A percentile compares a stretch with the other conserved stretches of the same genome.
Evolutionary conservation across 2,329 filamentous ascomycete species (phyloP).

Genomic region (Sporothrix brasiliensis): DNA sequence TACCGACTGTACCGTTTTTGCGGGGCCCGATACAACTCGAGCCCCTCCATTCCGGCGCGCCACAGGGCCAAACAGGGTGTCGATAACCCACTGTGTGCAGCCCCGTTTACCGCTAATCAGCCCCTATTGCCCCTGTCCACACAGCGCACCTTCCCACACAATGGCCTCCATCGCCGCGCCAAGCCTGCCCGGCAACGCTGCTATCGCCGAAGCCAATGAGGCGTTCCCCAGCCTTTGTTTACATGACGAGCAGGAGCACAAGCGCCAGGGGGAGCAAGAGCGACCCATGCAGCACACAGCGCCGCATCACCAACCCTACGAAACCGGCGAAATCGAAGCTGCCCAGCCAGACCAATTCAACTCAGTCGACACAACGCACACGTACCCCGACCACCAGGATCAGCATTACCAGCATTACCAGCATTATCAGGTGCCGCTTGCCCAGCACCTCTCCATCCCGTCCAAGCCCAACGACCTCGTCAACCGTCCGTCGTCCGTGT

Average conservation of each 20-base stretch:
- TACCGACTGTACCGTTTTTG: slow-evolving; percentile 30
- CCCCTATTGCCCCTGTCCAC: slow-evolving; percentile 21
- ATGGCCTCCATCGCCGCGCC: slow-evolving; percentile 24
- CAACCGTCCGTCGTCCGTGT: slow-evolving; percentile 30
- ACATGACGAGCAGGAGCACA: slow-evolving; percentile 38
- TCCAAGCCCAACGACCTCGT: background rate
- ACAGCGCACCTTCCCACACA: slow-evolving; percentile 4
- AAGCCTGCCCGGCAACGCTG: slow-evolving; percentile 33
- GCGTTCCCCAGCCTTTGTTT: slow-evolving; percentile 52
- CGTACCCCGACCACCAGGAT: background rate
- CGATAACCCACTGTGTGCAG: slow-evolving; percentile 6
- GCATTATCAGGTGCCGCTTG: slow-evolving; percentile 24
- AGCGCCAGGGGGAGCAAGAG: slow-evolving; percentile 30
- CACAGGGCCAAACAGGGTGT: background rate
- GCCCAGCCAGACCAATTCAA: background rate
- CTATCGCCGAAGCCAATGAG: slow-evolving; percentile 38
- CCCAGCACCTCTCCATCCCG: slow-evolving; percentile 29
- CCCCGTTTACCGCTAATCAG: slow-evolving; percentile 6
- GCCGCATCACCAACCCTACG: slow-evolving; percentile 27
- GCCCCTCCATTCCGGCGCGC: slow-evolving; percentile 27
- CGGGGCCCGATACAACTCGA: slow-evolving; percentile 27
- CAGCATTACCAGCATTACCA: slow-evolving; percentile 27
- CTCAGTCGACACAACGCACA: background rate
- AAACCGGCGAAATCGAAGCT: background rate
- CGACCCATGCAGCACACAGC: slow-evolving; percentile 23